Evolutionary conservation across 1,284 basidiomycete genomes (phyloP), one percentile per base, ranked within the genome.

Genomic region (Rhodotorula glutinis): DNA sequence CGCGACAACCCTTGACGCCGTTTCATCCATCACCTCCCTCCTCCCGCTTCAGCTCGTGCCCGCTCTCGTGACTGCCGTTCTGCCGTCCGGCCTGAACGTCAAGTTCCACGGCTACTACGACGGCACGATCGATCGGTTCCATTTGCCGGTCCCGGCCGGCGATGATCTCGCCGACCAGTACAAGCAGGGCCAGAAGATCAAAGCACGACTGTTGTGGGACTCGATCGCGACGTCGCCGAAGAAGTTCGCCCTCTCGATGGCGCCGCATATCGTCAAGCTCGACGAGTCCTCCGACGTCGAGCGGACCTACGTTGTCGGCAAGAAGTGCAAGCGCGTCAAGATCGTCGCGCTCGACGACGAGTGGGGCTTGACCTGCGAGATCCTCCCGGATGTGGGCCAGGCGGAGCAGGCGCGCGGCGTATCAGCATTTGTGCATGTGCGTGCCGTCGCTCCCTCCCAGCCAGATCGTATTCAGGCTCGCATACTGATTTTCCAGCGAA

Each of bases 91-190:
- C 30, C 81, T 98, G 60, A 91, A 91, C 76, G 82, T 98, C 57
- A 93, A 95, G 80, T 83, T 98, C 27, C 85, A 94, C 41, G 95
- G 94, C 3, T 95, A 91, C 80, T 98, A 94, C 78, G 88, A 92
- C 58, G 95, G 92, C 40, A 95, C 92, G 0, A 85, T 93, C 59
- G 93, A 97, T 77, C 81, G 87, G 53, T 85, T 88, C 69, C 94
- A 98, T 79, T 80, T 98, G 27, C 55, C 53, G 17, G 19, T 57
- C n/a, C 46, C 66, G 17, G 49, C 56, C 3, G 62, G 55, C 51
- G 51, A 57, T n/a, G 82, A 81, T 25, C 78, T 82, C 10, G 66
- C 63, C 40, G 78, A 79, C 62, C 74, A 80, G 27, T 88, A 85
- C 80, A 92, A 90, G 78, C 77, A 89, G 57, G 93, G 92, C 19